A percentile compares a stretch with the other conserved stretches of the same genome.
phyloP scores from a whole-genome alignment of 371 early-diverging fungal species.

The Parasitella parasitica region DNA sequence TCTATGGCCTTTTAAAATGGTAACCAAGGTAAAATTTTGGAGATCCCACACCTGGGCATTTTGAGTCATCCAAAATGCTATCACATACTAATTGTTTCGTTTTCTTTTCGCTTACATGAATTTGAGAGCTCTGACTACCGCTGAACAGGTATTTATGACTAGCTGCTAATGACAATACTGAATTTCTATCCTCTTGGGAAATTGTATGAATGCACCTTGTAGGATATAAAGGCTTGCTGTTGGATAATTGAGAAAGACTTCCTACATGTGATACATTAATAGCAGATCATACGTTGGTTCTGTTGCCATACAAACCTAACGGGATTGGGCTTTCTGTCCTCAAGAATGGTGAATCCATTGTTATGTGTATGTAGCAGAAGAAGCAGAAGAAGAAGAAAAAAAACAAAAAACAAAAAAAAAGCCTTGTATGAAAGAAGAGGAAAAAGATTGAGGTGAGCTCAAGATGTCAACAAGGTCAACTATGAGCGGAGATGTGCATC shows the following conservation, averaged over 20 bases:
- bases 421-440: not conserved
- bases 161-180: slow-evolving; percentile 72
- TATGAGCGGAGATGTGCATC: slow-evolving; percentile 8
- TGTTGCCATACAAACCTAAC: slow-evolving; percentile 7
- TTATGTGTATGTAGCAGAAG: too few species aligned
- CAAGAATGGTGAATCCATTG: slow-evolving; percentile 19
- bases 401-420: too few species aligned
- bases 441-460: not conserved
- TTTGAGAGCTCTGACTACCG: slow-evolving; percentile 70
- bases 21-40: slow-evolving; percentile 59
- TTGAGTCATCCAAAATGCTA: not conserved
- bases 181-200: slow-evolving; percentile 59
- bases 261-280: slow-evolving; percentile 3
- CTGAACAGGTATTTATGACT: slow-evolving; percentile 64
- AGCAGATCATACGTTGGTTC: not conserved
- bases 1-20: slow-evolving; percentile 63
- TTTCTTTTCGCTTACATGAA: slow-evolving; percentile 46
- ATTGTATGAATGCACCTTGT: slow-evolving; percentile 60
- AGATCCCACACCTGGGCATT: slow-evolving; percentile 68
- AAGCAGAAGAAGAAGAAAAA: too few species aligned
- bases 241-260: slow-evolving; percentile 19
- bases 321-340: slow-evolving; percentile 21
- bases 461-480: not conserved
- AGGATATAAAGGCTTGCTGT: slow-evolving; percentile 14
- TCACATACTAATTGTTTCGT: not conserved